Evolutionary conservation across 2,329 filamentous ascomycete genomes (phyloP), one percentile per base, ranked within the genome.

Genomic region (Neobulgaria alba): DNA sequence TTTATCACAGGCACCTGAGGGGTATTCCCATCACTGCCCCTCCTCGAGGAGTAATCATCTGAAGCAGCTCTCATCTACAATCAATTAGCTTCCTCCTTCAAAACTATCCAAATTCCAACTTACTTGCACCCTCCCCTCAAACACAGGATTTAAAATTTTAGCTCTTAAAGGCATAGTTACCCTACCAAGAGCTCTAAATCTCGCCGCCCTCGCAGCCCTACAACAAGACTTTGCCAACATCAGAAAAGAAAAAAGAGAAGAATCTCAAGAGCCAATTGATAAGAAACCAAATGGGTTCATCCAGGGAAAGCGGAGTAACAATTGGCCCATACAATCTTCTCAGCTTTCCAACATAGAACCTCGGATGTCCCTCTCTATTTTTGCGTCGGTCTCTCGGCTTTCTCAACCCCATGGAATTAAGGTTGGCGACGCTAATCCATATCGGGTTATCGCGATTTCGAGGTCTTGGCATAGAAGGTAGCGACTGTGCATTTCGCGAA

Each of bases 111-210:
- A 35, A 18, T n/a, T 35, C 20, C 19, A 10, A 47, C 63, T 47
- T 64, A 82, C 77, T 63, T 67, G 68, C 58, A 72, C 65, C 55
- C 64, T 64, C 42, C 66, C 65, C 49, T 61, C 66, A 52, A 77
- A 69, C 38, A 72, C 72, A 51, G 78, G 69, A 61, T 75, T 73
- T 58, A 72, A 66, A 51, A 88, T 72, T 64, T 84, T 90, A 47
- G 84, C 84, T 68, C 79, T 79, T 50, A 94, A 72, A 61, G 87
- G 86, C 86, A 95, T 95, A 42, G 57, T 64, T 35, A 18, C 15
- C 20, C 33, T 5, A 16, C 67, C 57, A 51, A 56, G 61, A 48
- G 56, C 61, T 61, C 60, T 60, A 50, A 63, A 66, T 59, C 65
- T 62, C 50, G 67, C 69, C 56, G 69, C 68, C 52, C 66, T 61